Evolutionary conservation across 768 basidiomycete species (phyloP).

Genomic region (Cystoderma amianthinum): DNA sequence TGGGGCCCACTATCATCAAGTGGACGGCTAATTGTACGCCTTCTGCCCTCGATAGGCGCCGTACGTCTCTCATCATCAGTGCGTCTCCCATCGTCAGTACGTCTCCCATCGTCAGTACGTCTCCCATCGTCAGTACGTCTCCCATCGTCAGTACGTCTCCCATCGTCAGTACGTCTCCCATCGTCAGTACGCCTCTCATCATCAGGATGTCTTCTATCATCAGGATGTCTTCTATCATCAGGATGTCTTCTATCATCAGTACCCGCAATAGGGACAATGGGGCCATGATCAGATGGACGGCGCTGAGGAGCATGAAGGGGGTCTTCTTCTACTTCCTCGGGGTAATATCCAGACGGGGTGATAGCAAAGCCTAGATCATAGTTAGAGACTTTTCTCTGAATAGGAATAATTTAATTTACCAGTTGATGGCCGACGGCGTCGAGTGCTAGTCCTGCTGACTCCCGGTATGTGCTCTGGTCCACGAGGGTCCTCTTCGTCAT

Average conservation of each 20-base stretch:
- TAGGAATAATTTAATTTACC: conserved; percentile 7
- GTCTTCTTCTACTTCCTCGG: conserved; percentile 3
- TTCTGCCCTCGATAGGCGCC: too few relatives aligned
- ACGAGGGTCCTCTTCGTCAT: conserved; percentile 8
- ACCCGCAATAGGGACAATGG: conserved; percentile 5
- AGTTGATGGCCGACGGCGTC: conserved; percentile 10
- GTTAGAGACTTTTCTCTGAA: neutral
- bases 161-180: too few relatives aligned
- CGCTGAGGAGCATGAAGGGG: conserved; percentile 4
- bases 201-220: neutral
- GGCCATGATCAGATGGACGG: too few relatives aligned
- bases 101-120: too few relatives aligned
- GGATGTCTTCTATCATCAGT: neutral
- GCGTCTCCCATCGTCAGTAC: too few relatives aligned
- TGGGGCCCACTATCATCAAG: too few relatives aligned
- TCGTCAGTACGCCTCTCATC: too few relatives aligned
- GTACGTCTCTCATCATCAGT: too few relatives aligned
- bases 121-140: too few relatives aligned
- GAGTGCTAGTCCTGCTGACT: conserved; percentile 9
- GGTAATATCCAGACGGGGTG: conserved; percentile 8
- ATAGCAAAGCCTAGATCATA: conserved; percentile 6
- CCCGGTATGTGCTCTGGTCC: conserved; percentile 3
- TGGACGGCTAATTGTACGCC: too few relatives aligned
- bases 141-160: too few relatives aligned
- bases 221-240: neutral